Evolutionary conservation across 306 rosid genomes (phyloP), one percentile per base, ranked within the genome.

Genomic region (Prunus campanulata): DNA sequence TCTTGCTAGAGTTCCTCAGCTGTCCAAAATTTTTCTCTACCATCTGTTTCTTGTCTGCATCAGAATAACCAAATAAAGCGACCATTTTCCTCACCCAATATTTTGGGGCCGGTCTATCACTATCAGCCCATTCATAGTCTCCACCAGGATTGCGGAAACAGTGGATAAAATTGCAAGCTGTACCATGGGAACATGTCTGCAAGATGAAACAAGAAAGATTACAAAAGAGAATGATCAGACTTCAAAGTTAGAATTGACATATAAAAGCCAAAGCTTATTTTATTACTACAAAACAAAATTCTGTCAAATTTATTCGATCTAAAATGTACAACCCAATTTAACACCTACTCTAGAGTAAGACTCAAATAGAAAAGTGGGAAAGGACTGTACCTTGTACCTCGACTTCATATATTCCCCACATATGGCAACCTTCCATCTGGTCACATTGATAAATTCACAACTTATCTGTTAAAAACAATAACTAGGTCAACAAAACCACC

Each of bases 381-480:
- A 63, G 48, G 72, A 72, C 66, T 35, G 46, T 87, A 89, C 97
- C 93, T 95, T 87, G 87, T 82, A 92, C 64, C 93, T 89, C 47
- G 97, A 85, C 86, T 92, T 95, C 97, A 88, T 90, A 86, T 86
- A 92, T 83, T 95, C 98, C 78, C 98, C 98, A 77, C 98, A 95
- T 64, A 95, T 90, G 74, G 98, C 98, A 83, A 90, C 91, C 83
- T 95, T 95, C 98, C 98, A 95, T 83, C 93, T 79, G 68, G 92
- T 88, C 80, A 89, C 72, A 81, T 89, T 92, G 42, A 95, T 88
- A 82, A 90, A 95, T 78, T 90, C 91, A 77, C 97, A 92, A 29
- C 76, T 80, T 51, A 92, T 74, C 97, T 95, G 97, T 80, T 81
- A 77, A n/a, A 79, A 75, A 81, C 18, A 73, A 82, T 20, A 83